A percentile compares a stretch with the other conserved stretches of the same genome.
These are phyloP conservation scores for Echeveria elegans DNA, from an alignment of 164 flowering plant species.

Conservation along the genomic window DNA sequence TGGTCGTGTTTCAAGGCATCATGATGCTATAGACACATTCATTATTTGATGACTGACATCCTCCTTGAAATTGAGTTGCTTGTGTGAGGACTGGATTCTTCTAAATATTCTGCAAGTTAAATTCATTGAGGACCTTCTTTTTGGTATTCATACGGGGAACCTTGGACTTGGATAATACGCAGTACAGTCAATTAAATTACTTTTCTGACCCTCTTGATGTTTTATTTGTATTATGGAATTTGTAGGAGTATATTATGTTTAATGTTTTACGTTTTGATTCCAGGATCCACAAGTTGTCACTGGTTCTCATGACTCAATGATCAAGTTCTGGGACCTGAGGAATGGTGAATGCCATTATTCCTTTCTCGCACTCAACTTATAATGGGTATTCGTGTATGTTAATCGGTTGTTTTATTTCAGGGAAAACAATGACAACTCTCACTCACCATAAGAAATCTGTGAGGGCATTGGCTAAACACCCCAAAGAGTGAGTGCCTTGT, in stretches of 20 bases:
- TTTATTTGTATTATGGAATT: not conserved
- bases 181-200: not conserved
- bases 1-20: not conserved
- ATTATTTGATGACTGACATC: not conserved
- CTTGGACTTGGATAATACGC: not conserved
- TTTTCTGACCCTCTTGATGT: too few species aligned
- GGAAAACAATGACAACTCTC: conserved; percentile 81
- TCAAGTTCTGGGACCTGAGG: conserved; percentile 98
- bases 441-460: conserved; percentile 99
- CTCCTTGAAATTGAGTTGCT: not conserved
- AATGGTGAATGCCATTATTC: conserved; percentile 38
- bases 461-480: conserved; percentile 93
- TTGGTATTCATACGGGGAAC: not conserved
- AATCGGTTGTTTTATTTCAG: conserved; percentile 27
- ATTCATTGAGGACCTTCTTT: not conserved
- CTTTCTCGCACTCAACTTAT: not conserved
- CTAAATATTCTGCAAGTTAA: not conserved
- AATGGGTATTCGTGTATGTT: not conserved
- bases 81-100: not conserved
- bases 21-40: conserved; percentile 8
- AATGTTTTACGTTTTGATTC: conserved; percentile 8
- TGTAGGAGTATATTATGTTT: not conserved
- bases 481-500: conserved; percentile 63
- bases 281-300: conserved; percentile 97
- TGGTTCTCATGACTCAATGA: conserved; percentile 30